Percentiles rank a stretch among this genome's conserved stretches.
Conservation (phyloP, 345 rosid species). For the Eucalyptus polyanthemos region DNA sequence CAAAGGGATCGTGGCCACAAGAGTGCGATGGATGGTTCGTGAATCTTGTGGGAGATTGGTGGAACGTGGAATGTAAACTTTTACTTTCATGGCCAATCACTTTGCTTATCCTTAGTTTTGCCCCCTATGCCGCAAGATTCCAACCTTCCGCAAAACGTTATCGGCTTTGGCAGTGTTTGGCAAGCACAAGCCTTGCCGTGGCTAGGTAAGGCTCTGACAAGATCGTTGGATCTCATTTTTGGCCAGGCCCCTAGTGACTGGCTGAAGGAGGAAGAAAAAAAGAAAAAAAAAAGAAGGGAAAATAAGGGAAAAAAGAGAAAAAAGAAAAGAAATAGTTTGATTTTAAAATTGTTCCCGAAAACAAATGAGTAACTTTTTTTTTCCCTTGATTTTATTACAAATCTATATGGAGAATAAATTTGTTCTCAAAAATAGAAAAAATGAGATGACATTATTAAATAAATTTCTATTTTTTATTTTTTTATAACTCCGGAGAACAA, state of each 20-base stretch:
- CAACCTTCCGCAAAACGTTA: neutral
- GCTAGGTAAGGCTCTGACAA: accelerated
- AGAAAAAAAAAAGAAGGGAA: too few relatives aligned
- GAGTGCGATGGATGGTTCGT: neutral
- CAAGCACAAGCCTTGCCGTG: neutral
- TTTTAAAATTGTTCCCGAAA: too few relatives aligned
- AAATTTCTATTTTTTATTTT: too few relatives aligned
- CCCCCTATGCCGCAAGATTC: neutral
- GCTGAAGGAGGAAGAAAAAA: too few relatives aligned
- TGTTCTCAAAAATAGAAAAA: accelerated
- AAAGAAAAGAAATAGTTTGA: too few relatives aligned
- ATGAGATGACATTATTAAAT: too few relatives aligned
- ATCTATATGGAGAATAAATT: too few relatives aligned
- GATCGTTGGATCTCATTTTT: too few relatives aligned
- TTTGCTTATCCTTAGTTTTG: neutral
- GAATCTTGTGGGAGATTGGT: neutral
- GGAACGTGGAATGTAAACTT: neutral
- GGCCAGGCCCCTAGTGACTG: too few relatives aligned
- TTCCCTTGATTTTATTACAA: too few relatives aligned
- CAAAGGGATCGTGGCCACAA: neutral
- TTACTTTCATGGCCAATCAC: neutral
- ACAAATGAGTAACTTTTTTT: too few relatives aligned
- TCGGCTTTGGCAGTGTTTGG: neutral
- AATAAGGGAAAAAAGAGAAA: too few relatives aligned
- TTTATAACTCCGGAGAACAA: accelerated